phyloP scores from a whole-genome alignment of 1,139 yeast species.

The Ogataea hybrid region DNA sequence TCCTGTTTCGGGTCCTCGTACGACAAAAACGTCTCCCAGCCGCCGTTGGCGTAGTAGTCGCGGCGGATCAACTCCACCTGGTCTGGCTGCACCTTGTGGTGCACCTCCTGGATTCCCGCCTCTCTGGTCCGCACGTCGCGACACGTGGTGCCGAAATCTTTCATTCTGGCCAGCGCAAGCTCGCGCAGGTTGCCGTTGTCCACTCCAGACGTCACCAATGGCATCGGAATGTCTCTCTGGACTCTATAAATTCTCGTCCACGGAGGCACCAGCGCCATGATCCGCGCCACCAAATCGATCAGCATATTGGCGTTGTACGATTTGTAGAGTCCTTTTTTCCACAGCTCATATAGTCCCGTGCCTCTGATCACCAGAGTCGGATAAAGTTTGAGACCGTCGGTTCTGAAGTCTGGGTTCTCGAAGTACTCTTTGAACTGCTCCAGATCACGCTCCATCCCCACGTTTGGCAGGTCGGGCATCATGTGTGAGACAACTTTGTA shows the following conservation, averaged over 20 bases:
- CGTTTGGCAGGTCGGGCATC: constrained; percentile 99
- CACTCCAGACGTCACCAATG: constrained; percentile 95
- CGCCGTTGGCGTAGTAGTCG: constrained; percentile 96
- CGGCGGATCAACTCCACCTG: constrained; percentile 94
- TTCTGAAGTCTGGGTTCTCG: constrained; percentile 94
- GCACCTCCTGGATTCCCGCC: constrained; percentile 98
- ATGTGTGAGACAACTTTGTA: constrained; percentile 96
- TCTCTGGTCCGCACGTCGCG: constrained; percentile 98
- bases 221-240: constrained; percentile 99
- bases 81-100: constrained; percentile 95
- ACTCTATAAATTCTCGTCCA: constrained; percentile 99
- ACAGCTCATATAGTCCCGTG: constrained; percentile 92
- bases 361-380: constrained; percentile 98
- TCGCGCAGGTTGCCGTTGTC: constrained; percentile 97
- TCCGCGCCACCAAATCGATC: constrained; percentile 92
- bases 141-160: constrained; percentile 94
- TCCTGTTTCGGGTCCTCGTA: constrained; percentile 98
- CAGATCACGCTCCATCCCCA: constrained; percentile 96
- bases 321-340: constrained; percentile 95
- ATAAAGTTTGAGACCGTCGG: constrained; percentile 93
- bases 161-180: constrained; percentile 94
- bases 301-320: constrained; percentile 94
- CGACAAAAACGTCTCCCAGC: constrained; percentile 97
- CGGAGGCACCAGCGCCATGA: constrained; percentile 94
- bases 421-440: constrained; percentile 95